Percentiles rank a stretch among this genome's conserved stretches.
Evolutionary conservation across 2,329 filamentous ascomycete genomes (phyloP).

Genomic region (Talaromyces rugulosus): DNA sequence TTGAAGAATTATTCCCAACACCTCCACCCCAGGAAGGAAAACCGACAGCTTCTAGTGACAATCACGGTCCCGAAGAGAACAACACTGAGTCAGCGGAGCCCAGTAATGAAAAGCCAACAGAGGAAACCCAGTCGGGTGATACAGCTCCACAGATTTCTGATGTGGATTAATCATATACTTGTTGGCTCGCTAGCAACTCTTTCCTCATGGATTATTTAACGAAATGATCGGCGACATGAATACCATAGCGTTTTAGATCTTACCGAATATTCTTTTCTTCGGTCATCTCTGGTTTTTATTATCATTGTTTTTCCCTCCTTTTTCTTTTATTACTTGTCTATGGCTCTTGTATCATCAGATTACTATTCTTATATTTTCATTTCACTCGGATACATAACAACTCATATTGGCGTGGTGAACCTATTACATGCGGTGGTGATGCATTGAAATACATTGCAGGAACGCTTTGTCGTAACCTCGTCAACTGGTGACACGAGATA

Average conservation of each 20-base stretch:
- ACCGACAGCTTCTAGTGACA: background rate
- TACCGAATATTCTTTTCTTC: background rate
- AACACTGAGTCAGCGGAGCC: background rate
- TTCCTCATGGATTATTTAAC: background rate
- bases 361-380: background rate
- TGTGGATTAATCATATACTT: background rate
- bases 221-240: background rate
- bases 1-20: constrained; percentile 55
- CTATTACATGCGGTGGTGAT: background rate
- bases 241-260: background rate
- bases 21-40: background rate
- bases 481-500: no score
- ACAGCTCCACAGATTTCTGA: background rate
- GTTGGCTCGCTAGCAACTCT: background rate
- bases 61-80: background rate
- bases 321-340: background rate
- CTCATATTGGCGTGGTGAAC: background rate
- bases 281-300: background rate
- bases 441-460: no score
- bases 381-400: background rate
- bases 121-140: background rate
- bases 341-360: background rate
- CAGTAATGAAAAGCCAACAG: background rate
- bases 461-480: no score
- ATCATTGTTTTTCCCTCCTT: background rate